Percentiles rank a stretch among this genome's conserved stretches.
phyloP scores from a whole-genome alignment of 768 basidiomycete species.

The Boletus rufocinnamomeus region DNA sequence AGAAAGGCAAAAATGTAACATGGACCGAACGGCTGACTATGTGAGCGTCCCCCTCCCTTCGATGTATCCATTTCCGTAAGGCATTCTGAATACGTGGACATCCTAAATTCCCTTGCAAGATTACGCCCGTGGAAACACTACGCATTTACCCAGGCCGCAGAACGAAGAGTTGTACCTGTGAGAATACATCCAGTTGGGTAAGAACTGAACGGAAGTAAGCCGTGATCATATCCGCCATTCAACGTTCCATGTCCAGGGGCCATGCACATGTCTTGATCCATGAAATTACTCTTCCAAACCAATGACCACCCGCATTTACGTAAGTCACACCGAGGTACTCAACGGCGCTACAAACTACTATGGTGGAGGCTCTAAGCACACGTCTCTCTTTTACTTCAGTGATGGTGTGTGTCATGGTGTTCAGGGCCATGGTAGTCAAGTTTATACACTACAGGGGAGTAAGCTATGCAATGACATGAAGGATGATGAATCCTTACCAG shows the following conservation, averaged over 20 bases:
- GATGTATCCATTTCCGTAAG: not conserved
- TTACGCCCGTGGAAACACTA: not conserved
- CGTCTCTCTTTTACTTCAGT: conserved; percentile 30
- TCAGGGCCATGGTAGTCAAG: conserved; percentile 71
- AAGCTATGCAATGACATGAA: not conserved
- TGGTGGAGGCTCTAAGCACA: conserved; percentile 14
- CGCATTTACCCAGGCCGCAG: too few species aligned
- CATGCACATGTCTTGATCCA: not conserved
- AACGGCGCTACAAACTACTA: conserved; percentile 20
- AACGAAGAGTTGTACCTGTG: not conserved
- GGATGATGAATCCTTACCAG: conserved; percentile 55
- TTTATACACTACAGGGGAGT: conserved; percentile 56
- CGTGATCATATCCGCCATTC: not conserved
- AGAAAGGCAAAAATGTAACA: conserved; percentile 6
- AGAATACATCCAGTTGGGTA: too few species aligned
- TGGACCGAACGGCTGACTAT: conserved; percentile 16
- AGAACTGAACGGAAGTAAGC: not conserved
- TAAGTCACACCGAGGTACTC: not conserved
- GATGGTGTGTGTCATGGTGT: conserved; percentile 50
- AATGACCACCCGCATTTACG: not conserved
- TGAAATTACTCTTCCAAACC: not conserved
- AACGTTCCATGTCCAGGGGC: not conserved
- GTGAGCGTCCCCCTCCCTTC: not conserved
- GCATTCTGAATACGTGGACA: not conserved
- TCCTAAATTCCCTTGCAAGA: not conserved